Conservation (phyloP, 352 stramenopile species). For the Globisporangium recalcitrans region DNA sequence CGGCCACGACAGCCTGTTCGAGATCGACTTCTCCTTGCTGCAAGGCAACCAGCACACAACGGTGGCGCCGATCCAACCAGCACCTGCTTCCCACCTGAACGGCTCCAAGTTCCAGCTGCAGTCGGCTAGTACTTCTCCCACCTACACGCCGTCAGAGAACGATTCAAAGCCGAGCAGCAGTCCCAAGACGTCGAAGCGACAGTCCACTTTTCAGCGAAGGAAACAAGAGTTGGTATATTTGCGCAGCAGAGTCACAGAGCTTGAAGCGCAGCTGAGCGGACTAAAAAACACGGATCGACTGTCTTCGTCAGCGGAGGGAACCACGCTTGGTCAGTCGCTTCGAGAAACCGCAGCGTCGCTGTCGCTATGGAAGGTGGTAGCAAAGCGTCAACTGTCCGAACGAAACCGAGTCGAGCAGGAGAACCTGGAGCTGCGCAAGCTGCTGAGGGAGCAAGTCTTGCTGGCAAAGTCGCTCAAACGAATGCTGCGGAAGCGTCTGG, state of each 20-base stretch:
- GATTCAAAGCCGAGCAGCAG: background rate
- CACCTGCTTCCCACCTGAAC: background rate
- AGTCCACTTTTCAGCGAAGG: background rate
- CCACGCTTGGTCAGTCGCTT: background rate
- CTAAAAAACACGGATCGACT: background rate
- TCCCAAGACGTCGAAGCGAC: background rate
- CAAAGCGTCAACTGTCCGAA: background rate
- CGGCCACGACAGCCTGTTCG: background rate
- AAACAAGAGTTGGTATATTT: background rate
- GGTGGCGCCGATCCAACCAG: background rate
- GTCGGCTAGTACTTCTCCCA: background rate
- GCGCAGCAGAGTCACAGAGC: background rate
- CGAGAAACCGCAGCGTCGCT: background rate
- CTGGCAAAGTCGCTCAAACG: background rate
- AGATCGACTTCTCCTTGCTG: background rate
- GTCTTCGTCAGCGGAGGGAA: background rate
- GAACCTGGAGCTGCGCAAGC: background rate
- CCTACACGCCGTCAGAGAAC: background rate
- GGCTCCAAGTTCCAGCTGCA: background rate
- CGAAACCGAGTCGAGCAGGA: background rate
- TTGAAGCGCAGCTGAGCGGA: background rate
- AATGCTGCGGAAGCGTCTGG: background rate
- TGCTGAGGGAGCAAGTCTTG: background rate
- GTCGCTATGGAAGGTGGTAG: background rate
- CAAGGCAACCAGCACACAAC: background rate